phyloP scores from a whole-genome alignment of 208 protist genomes.

The Leishmania braziliensis region DNA sequence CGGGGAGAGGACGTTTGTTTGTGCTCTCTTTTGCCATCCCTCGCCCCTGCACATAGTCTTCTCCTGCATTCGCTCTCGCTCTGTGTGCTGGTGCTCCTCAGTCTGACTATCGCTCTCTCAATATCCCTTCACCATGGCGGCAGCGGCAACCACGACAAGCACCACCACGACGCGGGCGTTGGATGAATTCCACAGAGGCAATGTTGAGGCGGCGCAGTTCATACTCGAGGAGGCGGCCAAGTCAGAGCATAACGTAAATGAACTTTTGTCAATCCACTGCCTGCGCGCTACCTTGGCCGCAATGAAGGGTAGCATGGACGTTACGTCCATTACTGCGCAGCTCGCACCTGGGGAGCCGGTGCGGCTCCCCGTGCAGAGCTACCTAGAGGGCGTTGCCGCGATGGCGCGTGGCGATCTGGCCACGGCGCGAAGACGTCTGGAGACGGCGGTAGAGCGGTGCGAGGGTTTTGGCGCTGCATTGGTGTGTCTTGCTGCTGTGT shows the following conservation, averaged over 20 bases:
- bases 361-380: constrained; percentile 47
- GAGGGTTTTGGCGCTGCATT: constrained; percentile 59
- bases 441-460: constrained; percentile 56
- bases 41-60: neutral
- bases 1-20: neutral
- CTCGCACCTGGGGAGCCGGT: constrained; percentile 21
- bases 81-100: neutral
- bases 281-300: constrained; percentile 74
- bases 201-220: constrained; percentile 46
- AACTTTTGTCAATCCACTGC: constrained; percentile 65
- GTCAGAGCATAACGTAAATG: constrained; percentile 40
- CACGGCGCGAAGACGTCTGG: constrained; percentile 68
- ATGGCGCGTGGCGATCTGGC: constrained; percentile 62
- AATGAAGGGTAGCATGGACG: constrained; percentile 67
- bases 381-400: constrained; percentile 75
- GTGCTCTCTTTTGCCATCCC: neutral
- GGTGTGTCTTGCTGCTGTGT: constrained; percentile 72
- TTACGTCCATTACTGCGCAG: constrained; percentile 17
- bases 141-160: neutral
- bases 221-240: constrained; percentile 50
- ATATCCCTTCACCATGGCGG: neutral
- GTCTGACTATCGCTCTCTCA: neutral
- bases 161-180: constrained; percentile 49
- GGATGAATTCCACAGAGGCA: constrained; percentile 53
- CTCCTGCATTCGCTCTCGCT: neutral